A percentile compares a stretch with the other conserved stretches of the same genome.
Evolutionary conservation across 768 basidiomycete species (phyloP).

Genomic region (Lentinula edodes): DNA sequence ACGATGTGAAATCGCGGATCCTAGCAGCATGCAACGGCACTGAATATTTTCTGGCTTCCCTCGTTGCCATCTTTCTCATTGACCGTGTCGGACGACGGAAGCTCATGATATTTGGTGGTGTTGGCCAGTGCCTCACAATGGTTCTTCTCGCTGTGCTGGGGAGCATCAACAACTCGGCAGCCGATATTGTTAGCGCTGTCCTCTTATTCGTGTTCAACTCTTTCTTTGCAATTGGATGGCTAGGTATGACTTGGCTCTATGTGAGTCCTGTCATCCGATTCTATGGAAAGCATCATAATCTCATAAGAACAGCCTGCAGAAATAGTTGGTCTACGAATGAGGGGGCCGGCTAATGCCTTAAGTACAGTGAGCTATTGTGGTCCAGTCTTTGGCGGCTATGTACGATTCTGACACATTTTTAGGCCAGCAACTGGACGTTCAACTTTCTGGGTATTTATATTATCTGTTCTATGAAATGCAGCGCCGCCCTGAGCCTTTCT

Average conservation of each 20-base stretch:
- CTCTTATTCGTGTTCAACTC: constrained; percentile 68
- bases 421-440: constrained; percentile 49
- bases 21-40: constrained; percentile 66
- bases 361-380: constrained; percentile 35
- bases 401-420: neutral
- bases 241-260: constrained; percentile 70
- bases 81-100: constrained; percentile 70
- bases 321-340: constrained; percentile 55
- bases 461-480: neutral
- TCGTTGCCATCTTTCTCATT: constrained; percentile 65
- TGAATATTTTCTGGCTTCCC: constrained; percentile 67
- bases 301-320: constrained; percentile 39
- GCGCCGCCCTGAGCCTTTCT: neutral
- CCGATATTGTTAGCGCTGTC: constrained; percentile 48
- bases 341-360: constrained; percentile 60
- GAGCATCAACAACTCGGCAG: constrained; percentile 39
- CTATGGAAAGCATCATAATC: neutral
- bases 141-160: constrained; percentile 53
- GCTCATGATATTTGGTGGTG: constrained; percentile 66
- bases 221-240: constrained; percentile 66
- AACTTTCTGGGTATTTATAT: constrained; percentile 36
- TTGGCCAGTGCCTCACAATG: constrained; percentile 56
- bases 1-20: constrained; percentile 52
- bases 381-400: neutral
- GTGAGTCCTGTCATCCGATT: constrained; percentile 25